Evolutionary conservation across 495 filamentous ascomycete genomes (phyloP), one percentile per base, ranked within the genome.

Genomic region (Trichoderma gamsii): DNA sequence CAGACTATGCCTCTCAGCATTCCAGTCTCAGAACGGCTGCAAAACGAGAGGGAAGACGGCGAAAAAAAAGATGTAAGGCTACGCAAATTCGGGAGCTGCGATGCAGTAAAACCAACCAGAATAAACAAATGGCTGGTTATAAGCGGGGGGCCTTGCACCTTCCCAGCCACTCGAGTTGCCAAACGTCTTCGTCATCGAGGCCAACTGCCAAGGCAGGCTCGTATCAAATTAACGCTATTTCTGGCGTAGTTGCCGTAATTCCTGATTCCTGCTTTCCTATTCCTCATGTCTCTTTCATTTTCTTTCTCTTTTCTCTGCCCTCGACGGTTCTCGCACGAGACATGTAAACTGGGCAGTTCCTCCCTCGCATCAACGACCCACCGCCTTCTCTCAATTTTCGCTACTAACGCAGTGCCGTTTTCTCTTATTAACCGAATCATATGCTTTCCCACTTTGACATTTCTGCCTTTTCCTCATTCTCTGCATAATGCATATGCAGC

Each of bases 141-240:
- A 29, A 61, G 56, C 56, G 56, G 56, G 44, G 56, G 56, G 56
- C 56, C 27, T 32, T 61, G 56, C 56, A 32, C 23, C 56, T 61
- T 61, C 56, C 56, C 56, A 61, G 56, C 56, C 56, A 61, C 56
- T 61, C 56, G 56, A 52, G 16, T 52, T 52, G 23, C 56, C 25
- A 32, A 29, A 15, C 56, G 56, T 61, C 25, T 9, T 61, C 56
- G 27, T 61, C 56, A 61, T 61, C 56, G 56, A 29, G 56, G 56
- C 27, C 44, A 27, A 29, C 13, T 32, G 3, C 56, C 56, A 61
- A 29, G 56, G 56, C 56, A 61, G 56, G 49, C n/a, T 18, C 56
- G 56, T n/a, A 61, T 27, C 56, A 61, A 32, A 61, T 29, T 13
- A 61, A 4, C 27, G n/a, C 23, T 25, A 7, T 61, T 32, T 61